Percentiles rank a stretch among this genome's conserved stretches.
These are phyloP conservation scores for Ogataea siamensis DNA, from an alignment of 805 yeast genomes.

Conservation along the genomic window DNA sequence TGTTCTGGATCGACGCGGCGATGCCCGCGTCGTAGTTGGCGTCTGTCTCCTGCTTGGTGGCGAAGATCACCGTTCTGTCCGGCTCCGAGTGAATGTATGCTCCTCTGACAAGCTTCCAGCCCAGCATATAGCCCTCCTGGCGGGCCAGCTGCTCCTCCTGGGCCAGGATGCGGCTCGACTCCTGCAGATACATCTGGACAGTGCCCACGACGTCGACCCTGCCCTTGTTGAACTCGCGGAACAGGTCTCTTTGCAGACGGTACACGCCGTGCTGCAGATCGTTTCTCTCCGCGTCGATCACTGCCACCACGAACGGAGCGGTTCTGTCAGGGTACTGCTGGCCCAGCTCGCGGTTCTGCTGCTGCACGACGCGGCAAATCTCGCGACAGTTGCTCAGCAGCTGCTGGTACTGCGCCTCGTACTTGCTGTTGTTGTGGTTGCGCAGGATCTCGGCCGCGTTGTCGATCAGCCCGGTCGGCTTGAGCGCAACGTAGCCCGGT, in stretches of 20 bases:
- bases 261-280: conserved; percentile 90
- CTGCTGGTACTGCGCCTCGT: conserved; percentile 48
- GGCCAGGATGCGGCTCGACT: conserved; percentile 59
- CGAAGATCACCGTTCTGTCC: conserved; percentile 68
- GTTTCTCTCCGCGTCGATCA: conserved; percentile 89
- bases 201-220: conserved; percentile 82
- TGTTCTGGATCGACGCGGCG: conserved; percentile 55
- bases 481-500: conserved; percentile 88
- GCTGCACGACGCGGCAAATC: conserved; percentile 56
- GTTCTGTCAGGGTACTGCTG: conserved; percentile 58
- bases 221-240: conserved; percentile 64
- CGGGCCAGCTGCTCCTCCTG: conserved; percentile 65
- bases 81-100: conserved; percentile 92
- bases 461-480: conserved; percentile 85
- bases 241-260: conserved; percentile 79
- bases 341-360: conserved; percentile 50
- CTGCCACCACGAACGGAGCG: conserved; percentile 72
- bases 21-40: conserved; percentile 70
- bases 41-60: conserved; percentile 80
- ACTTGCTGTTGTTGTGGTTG: conserved; percentile 55
- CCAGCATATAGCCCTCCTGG: conserved; percentile 63
- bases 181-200: conserved; percentile 85
- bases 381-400: conserved; percentile 65
- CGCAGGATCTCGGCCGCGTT: conserved; percentile 73
- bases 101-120: conserved; percentile 90